A percentile compares a stretch with the other conserved stretches of the same genome.
Conservation (phyloP, 2,329 filamentous ascomycete species). For the Penicillium sclerotigenum region DNA sequence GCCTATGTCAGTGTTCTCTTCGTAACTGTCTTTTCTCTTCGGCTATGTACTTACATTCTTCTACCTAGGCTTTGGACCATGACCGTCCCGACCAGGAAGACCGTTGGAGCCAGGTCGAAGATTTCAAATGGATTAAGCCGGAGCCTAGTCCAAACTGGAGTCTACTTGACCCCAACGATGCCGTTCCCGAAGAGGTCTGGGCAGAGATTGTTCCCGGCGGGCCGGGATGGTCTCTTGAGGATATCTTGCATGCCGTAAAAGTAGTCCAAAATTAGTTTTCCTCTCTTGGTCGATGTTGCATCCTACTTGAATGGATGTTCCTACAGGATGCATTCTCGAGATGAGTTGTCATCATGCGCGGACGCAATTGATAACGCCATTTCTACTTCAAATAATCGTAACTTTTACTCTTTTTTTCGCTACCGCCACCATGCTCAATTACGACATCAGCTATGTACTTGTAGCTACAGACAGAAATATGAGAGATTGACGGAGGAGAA, state of each 20-base stretch:
- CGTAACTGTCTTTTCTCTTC: background rate
- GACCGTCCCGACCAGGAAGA: constrained; percentile 49
- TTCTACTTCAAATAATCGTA: background rate
- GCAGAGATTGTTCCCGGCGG: constrained; percentile 63
- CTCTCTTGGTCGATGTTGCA: background rate
- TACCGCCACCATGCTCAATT: background rate
- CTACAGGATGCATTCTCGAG: background rate
- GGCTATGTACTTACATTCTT: constrained; percentile 4
- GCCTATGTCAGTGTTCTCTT: constrained; percentile 59
- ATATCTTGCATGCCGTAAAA: constrained; percentile 55
- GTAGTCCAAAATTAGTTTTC: constrained; percentile 20
- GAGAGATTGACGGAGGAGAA: background rate
- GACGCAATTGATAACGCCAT: background rate
- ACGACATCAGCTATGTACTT: background rate
- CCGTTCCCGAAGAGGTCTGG: constrained; percentile 65
- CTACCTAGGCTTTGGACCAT: constrained; percentile 29
- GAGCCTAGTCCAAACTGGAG: constrained; percentile 88
- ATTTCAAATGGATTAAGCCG: constrained; percentile 94
- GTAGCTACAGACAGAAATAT: background rate
- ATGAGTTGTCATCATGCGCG: background rate
- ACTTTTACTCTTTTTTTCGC: background rate
- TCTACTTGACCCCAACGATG: constrained; percentile 59
- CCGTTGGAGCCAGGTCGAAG: constrained; percentile 86
- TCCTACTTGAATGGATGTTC: background rate
- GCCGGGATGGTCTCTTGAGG: constrained; percentile 59